Evolutionary conservation across 2,329 filamentous ascomycete genomes (phyloP).

Genomic region (Lachnellula suecica): DNA sequence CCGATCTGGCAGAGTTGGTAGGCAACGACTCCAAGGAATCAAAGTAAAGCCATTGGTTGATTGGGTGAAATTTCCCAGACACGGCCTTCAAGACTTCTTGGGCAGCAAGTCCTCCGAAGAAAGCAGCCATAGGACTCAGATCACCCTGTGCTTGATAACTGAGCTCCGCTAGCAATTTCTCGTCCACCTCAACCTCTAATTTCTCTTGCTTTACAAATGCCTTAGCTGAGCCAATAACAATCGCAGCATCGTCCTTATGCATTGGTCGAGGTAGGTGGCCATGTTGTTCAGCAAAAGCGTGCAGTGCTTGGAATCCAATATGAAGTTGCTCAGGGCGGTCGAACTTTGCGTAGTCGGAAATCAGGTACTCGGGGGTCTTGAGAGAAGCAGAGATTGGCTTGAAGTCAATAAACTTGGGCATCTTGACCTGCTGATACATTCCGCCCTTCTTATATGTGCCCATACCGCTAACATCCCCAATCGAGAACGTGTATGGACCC

Average conservation of each 20-base stretch:
- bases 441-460: conserved; percentile 88
- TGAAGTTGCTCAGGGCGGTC: conserved; percentile 92
- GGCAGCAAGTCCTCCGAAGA: conserved; percentile 90
- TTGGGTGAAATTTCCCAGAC: conserved; percentile 96
- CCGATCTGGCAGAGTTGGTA: conserved; percentile 68
- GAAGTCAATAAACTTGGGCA: conserved; percentile 92
- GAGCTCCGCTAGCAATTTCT: conserved; percentile 89
- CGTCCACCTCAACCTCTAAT: conserved; percentile 79
- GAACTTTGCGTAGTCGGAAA: conserved; percentile 97
- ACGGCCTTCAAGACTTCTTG: conserved; percentile 97
- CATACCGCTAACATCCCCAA: conserved; percentile 85
- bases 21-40: conserved; percentile 97
- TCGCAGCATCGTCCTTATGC: conserved; percentile 78
- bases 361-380: conserved; percentile 83
- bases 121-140: conserved; percentile 85
- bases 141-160: conserved; percentile 94
- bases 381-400: conserved; percentile 76
- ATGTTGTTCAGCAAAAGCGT: conserved; percentile 77
- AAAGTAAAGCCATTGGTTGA: conserved; percentile 95
- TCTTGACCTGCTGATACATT: conserved; percentile 94
- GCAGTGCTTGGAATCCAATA: conserved; percentile 86
- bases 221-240: conserved; percentile 74
- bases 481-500: conserved; percentile 95
- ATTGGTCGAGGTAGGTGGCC: conserved; percentile 78
- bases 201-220: conserved; percentile 73